Conservation (phyloP, 2,329 filamentous ascomycete species). For the Cryphonectria nitschkei region DNA sequence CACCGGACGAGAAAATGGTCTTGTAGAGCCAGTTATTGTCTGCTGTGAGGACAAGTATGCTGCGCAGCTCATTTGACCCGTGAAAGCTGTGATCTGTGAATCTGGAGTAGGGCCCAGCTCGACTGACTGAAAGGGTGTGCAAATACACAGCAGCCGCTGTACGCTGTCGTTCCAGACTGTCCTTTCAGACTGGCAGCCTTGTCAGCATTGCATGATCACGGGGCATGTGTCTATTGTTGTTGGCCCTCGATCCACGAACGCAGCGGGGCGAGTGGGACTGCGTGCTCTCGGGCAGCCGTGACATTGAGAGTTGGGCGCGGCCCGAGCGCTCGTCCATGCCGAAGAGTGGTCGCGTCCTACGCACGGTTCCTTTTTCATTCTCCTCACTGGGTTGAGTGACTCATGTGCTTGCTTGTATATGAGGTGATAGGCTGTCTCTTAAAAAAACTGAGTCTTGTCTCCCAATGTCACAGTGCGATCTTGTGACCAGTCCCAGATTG, state of each 20-base stretch:
- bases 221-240: constrained; percentile 13
- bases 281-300: constrained; percentile 2
- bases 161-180: background rate
- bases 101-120: background rate
- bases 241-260: constrained; percentile 14
- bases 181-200: background rate
- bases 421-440: background rate
- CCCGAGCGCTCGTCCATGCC: constrained; percentile 10
- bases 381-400: background rate
- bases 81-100: background rate
- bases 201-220: constrained; percentile 14
- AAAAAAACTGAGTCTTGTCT: background rate
- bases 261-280: constrained; percentile 1
- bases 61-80: background rate
- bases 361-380: background rate
- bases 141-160: background rate
- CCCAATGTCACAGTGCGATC: constrained; percentile 7
- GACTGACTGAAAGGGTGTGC: background rate
- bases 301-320: constrained; percentile 6
- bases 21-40: background rate
- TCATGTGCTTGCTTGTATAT: background rate
- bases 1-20: background rate
- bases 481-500: constrained; percentile 3
- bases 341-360: background rate
- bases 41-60: background rate